Evolutionary conservation across 768 basidiomycete genomes (phyloP), one percentile per base, ranked within the genome.

Genomic region (Hygrophoropsis aurantiaca): DNA sequence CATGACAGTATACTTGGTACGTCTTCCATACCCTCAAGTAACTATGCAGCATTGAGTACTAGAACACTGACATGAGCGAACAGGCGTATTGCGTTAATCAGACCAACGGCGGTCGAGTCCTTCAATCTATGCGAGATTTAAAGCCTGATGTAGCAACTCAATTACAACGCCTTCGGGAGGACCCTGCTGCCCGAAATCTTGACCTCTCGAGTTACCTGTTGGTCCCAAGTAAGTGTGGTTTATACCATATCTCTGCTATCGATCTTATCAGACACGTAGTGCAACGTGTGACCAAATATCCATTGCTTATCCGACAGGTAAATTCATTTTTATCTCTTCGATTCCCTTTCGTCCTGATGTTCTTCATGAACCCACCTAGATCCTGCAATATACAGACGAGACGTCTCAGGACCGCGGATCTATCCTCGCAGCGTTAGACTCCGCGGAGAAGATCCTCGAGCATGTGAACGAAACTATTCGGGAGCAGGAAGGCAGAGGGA

Each of bases 251-350:
- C 3, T 7, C 23, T 25, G 4, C 13, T 30, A 18, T 5, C 23
- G n/a, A 34, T 25, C 16, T 33, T 19, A n/a, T 30, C 27, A 7
- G 7, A 13, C 50, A 39, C 40, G 23, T 50, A 93, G 90, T 94
- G 93, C 93, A 97, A 81, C 84, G 95, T 8, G 84, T 97, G 46
- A 97, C 95, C 0, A 78, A 92, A 47, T 99, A 98, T 61, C 95
- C 95, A 0, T 74, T 99, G 0, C 75, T 97, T 25, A 84, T 97
- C 53, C 83, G 84, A 44, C 89, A 91, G 67, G 84, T 82, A 40
- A 16, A 64, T 50, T 3, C 24, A 20, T 52, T 36, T 20, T 13
- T 6, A 30, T 23, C 8, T n/a, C 18, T 11, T 24, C n/a, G 10
- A 15, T 23, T 5, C 18, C n/a, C 18, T 19, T 11, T 35, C 8